Conservation (phyloP, 768 basidiomycete species). For the Termitomyces sp. region DNA sequence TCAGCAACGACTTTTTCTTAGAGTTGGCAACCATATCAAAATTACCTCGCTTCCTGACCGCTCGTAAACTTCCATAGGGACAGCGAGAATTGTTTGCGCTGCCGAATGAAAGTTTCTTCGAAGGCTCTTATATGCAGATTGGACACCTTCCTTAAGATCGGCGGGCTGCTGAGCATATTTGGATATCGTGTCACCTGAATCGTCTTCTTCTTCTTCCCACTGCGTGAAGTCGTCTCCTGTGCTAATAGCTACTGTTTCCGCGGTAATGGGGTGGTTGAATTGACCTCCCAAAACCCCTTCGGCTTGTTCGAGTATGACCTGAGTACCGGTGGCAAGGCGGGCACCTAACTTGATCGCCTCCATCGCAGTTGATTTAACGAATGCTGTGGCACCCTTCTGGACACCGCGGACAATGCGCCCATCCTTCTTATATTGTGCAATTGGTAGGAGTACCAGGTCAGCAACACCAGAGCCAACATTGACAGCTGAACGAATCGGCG, state of each 20-base stretch:
- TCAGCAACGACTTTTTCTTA: background rate
- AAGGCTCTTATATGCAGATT: constrained; percentile 88
- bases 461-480: constrained; percentile 97
- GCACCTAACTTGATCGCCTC: constrained; percentile 96
- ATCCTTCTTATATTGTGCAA: constrained; percentile 97
- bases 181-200: constrained; percentile 64
- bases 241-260: constrained; percentile 59
- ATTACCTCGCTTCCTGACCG: constrained; percentile 85
- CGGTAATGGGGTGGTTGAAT: constrained; percentile 60
- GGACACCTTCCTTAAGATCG: constrained; percentile 81
- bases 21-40: constrained; percentile 3
- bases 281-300: constrained; percentile 86
- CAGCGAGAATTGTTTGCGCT: constrained; percentile 96
- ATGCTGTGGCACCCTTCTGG: constrained; percentile 90
- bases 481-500: constrained; percentile 94
- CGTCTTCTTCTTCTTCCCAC: constrained; percentile 31
- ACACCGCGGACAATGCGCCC: constrained; percentile 88
- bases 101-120: constrained; percentile 86
- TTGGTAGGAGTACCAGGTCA: constrained; percentile 91
- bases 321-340: constrained; percentile 91
- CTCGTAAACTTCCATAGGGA: constrained; percentile 99
- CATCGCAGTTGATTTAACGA: constrained; percentile 91
- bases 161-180: constrained; percentile 90
- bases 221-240: constrained; percentile 30
- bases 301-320: constrained; percentile 94